Base-by-base conservation (phyloP, 768 basidiomycete species). In the Trametes coccinea region DNA sequence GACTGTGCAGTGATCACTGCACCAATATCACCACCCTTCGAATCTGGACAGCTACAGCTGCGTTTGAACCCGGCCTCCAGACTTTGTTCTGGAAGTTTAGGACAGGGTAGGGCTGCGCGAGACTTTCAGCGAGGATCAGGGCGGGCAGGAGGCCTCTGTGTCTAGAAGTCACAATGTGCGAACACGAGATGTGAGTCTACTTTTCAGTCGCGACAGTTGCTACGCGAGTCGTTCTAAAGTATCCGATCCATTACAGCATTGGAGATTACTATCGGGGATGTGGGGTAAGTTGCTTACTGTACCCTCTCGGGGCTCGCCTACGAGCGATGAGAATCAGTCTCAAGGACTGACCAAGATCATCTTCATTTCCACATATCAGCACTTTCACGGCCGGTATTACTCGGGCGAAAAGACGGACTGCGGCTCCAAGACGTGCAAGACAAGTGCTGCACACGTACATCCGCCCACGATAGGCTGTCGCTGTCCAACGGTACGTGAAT, bases 211-310 rank as follows among this genome's bases (percentile, higher is more conserved):
- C 10, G 4, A 49, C 11, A 41, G 53, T 10, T 10, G 53, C 45
- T 40, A 13, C 17, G 17, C 9, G 16, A 33, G 22, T 54, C 22
- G 22, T 22, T 22, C 39, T 39, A 13, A 39, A 13, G 8, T 43
- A 43, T 16, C 9, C 31, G 9, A 10, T 45, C 49, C 22, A 4
- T 44, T 29, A 16, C 46, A 66, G 65, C 9, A 66, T 62, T 10
- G 65, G 65, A 17, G 65, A 66, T 39, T 66, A 62, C 41, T 62
- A 66, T 30, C 61, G 65, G 17, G 65, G 65, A 11, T 66, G 65
- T 33, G 44, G 56, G 50, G 65, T 66, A 27, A 41, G 63, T 50
- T n/a, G 30, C 2, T 27, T 51, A n/a, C 27, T 22, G 22, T 22
- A 22, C 22, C 22, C 22, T 22, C 27, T 13, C 46, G 29, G 16